Percentiles rank a stretch among this genome's conserved stretches.
phyloP scores from a whole-genome alignment of 768 basidiomycete species.

The Lactarius quietus region DNA sequence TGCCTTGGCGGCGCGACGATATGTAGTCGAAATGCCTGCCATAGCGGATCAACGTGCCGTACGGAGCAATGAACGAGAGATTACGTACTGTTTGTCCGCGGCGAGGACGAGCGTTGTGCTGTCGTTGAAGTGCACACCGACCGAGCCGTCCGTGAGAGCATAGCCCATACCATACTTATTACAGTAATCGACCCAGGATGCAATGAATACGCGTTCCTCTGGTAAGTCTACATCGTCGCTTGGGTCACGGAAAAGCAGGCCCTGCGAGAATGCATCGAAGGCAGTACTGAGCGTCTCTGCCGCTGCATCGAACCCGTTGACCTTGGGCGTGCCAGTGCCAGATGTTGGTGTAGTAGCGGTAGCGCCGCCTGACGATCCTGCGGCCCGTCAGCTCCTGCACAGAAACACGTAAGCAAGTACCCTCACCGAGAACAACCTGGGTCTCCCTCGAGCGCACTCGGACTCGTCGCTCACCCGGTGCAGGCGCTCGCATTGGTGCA shows the following conservation, averaged over 20 bases:
- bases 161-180: constrained; percentile 99
- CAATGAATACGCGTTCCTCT: constrained; percentile 83
- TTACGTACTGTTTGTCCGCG: constrained; percentile 83
- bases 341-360: constrained; percentile 25
- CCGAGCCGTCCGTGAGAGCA: constrained; percentile 89
- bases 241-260: constrained; percentile 66
- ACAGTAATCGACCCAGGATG: constrained; percentile 99
- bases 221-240: constrained; percentile 49
- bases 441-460: constrained; percentile 16
- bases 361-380: constrained; percentile 27
- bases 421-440: constrained; percentile 14
- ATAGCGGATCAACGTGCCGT: constrained; percentile 7
- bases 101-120: constrained; percentile 82
- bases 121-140: constrained; percentile 97
- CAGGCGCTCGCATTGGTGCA: constrained; percentile 24
- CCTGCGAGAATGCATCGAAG: constrained; percentile 62
- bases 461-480: constrained; percentile 9
- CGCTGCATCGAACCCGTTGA: constrained; percentile 66
- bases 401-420: too few relatives aligned
- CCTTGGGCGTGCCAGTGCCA: constrained; percentile 31
- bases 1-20: constrained; percentile 59
- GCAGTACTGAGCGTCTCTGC: constrained; percentile 50
- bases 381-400: neutral
- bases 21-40: constrained; percentile 87
- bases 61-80: neutral